These are phyloP conservation scores for Phytophthora lateralis DNA, from an alignment of 352 stramenopile species.

Conservation along the genomic window DNA sequence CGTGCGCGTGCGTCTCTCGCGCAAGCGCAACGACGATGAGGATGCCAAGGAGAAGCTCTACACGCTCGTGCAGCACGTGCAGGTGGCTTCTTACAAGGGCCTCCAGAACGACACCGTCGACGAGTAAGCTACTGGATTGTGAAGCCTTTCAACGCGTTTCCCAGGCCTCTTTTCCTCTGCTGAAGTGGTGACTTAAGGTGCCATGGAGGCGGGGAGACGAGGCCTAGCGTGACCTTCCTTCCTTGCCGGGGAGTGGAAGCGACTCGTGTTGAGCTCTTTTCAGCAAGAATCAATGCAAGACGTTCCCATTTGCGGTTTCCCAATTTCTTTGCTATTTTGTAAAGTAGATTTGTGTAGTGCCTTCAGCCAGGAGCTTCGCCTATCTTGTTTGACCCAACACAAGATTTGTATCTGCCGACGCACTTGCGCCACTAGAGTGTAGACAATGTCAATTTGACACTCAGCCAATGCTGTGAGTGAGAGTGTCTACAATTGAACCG, in stretches of 20 bases:
- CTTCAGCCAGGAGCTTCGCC: neutral
- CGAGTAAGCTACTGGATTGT: constrained; percentile 65
- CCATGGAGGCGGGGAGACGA: constrained; percentile 1
- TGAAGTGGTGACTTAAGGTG: constrained; percentile 24
- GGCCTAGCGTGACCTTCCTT: constrained; percentile 33
- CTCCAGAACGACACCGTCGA: constrained; percentile 97
- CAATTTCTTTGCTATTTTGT: constrained; percentile 1
- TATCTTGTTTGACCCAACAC: too few relatives aligned
- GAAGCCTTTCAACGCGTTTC: constrained; percentile 21
- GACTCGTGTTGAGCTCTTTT: constrained; percentile 36
- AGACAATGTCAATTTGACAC: too few relatives aligned
- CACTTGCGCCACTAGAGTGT: too few relatives aligned
- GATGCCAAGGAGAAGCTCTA: constrained; percentile 99
- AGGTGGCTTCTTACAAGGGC: constrained; percentile 96
- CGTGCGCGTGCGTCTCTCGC: constrained; percentile 97
- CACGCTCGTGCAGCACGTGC: constrained; percentile 98
- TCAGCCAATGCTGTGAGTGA: too few relatives aligned
- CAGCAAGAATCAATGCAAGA: constrained; percentile 39
- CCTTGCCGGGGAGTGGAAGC: constrained; percentile 29
- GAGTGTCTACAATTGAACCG: too few relatives aligned
- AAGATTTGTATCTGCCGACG: too few relatives aligned
- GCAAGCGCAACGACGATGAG: constrained; percentile 99
- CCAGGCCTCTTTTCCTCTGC: constrained; percentile 1
- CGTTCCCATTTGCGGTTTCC: constrained; percentile 47
- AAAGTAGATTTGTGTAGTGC: neutral